Conservation (phyloP, 2,329 filamentous ascomycete species). For the Xylaria sp. region DNA sequence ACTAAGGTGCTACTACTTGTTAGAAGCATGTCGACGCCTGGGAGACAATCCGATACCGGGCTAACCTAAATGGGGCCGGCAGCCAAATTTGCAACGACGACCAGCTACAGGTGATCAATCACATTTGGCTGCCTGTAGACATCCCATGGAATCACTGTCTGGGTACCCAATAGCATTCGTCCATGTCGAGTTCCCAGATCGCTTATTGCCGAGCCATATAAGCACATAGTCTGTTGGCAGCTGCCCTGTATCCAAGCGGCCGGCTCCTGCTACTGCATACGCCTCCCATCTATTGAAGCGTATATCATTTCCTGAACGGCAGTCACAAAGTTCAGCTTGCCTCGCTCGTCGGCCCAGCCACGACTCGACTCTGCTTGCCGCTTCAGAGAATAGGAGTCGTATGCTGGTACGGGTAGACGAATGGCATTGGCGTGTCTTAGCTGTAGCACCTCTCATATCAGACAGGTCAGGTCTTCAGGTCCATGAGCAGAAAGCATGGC, state of each 20-base stretch:
- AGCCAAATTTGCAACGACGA: constrained; percentile 15
- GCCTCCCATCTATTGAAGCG: constrained; percentile 7
- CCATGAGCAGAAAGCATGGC: constrained; percentile 22
- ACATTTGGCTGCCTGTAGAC: constrained; percentile 26
- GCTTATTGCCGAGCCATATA: constrained; percentile 23
- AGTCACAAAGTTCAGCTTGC: constrained; percentile 1
- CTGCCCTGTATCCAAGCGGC: constrained; percentile 9
- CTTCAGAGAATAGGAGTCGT: constrained; percentile 10
- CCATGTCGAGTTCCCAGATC: constrained; percentile 11
- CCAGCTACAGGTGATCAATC: constrained; percentile 20
- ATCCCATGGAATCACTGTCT: constrained; percentile 5
- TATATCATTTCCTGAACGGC: constrained; percentile 13
- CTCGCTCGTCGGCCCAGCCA: constrained; percentile 22
- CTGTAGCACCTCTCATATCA: constrained; percentile 20
- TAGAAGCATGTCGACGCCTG: constrained; percentile 21
- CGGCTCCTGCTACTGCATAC: constrained; percentile 14
- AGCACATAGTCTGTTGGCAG: constrained; percentile 17
- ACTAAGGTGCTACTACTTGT: constrained; percentile 21
- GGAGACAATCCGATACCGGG: constrained; percentile 16
- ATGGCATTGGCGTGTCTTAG: constrained; percentile 6
- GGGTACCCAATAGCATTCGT: constrained; percentile 16
- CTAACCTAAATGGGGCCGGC: constrained; percentile 26
- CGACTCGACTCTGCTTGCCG: constrained; percentile 17
- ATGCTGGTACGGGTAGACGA: constrained; percentile 12
- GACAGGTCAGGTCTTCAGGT: constrained; percentile 25